phyloP scores from a whole-genome alignment of 1,284 basidiomycete genomes.

The Leccinum angustisporum region DNA sequence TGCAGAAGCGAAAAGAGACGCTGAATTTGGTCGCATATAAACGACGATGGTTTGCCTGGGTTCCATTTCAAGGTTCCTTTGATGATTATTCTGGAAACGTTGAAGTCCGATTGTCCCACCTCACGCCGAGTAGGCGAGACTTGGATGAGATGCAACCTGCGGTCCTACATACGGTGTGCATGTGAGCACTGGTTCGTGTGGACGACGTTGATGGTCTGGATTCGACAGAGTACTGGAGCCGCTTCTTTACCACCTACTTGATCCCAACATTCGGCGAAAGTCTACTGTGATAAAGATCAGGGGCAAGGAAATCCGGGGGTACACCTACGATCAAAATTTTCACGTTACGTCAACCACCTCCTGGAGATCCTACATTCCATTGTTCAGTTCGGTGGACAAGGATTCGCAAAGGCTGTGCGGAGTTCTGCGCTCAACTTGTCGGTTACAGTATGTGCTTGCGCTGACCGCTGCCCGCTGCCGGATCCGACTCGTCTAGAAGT shows the following conservation, averaged over 20 bases:
- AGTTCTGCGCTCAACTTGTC: slow-evolving; percentile 20
- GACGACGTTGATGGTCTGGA: slow-evolving; percentile 7
- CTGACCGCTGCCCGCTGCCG: no score
- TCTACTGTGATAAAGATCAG: slow-evolving; percentile 53
- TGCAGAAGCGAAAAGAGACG: not conserved
- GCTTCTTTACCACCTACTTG: slow-evolving; percentile 73
- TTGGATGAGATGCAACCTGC: slow-evolving; percentile 92
- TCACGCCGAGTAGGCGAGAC: slow-evolving; percentile 82
- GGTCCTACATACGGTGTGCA: slow-evolving; percentile 81
- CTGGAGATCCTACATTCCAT: slow-evolving; percentile 77
- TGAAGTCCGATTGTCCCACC: slow-evolving; percentile 74
- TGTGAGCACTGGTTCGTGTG: not conserved
- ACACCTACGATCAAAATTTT: slow-evolving; percentile 70
- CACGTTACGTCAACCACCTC: slow-evolving; percentile 67
- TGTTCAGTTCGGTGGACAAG: slow-evolving; percentile 85
- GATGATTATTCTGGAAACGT: slow-evolving; percentile 82
- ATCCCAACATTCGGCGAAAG: slow-evolving; percentile 61
- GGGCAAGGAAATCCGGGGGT: slow-evolving; percentile 66
- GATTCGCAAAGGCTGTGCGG: slow-evolving; percentile 72
- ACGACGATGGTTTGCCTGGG: slow-evolving; percentile 80
- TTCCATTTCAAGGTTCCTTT: slow-evolving; percentile 82
- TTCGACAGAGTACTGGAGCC: slow-evolving; percentile 78
- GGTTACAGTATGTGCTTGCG: no score
- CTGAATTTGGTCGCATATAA: slow-evolving; percentile 47
- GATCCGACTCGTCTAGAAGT: no score